Conservation (phyloP, 176 grass and related monocot genomes). For the Alloteropsis semialata region DNA sequence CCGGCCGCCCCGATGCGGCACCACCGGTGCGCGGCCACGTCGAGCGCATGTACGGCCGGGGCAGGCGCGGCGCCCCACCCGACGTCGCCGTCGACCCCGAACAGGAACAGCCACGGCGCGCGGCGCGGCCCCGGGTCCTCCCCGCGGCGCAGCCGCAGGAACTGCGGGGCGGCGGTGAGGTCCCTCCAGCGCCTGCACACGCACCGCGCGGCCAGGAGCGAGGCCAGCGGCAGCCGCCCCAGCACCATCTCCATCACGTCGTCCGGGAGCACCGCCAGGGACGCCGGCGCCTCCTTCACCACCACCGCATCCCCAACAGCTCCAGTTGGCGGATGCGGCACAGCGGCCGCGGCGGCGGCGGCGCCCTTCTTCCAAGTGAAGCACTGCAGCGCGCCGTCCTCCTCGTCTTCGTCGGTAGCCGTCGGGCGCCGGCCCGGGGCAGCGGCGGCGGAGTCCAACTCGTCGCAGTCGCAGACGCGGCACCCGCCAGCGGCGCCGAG, state of each 20-base stretch:
- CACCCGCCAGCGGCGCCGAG: conserved; percentile 60
- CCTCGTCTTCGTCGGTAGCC: conserved; percentile 7
- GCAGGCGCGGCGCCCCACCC: conserved; percentile 44
- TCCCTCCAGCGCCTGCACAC: conserved; percentile 84
- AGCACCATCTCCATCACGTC: conserved; percentile 88
- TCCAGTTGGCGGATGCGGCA: neutral
- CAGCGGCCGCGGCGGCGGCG: neutral
- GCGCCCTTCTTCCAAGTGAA: conserved; percentile 45
- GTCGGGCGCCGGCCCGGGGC: neutral
- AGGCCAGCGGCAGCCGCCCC: conserved; percentile 56
- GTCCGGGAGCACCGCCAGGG: conserved; percentile 54
- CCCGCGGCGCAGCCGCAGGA: conserved; percentile 51
- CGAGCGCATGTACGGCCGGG: conserved; percentile 65
- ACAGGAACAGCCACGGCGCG: conserved; percentile 75
- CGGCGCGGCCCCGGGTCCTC: neutral
- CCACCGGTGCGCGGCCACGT: conserved; percentile 62
- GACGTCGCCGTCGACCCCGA: conserved; percentile 48
- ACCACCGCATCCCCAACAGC: neutral
- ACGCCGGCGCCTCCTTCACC: neutral
- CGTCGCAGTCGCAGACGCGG: conserved; percentile 75
- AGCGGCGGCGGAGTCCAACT: conserved; percentile 37
- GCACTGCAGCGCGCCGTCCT: conserved; percentile 23
- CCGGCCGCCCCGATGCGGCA: conserved; percentile 32
- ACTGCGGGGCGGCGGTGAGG: conserved; percentile 59
- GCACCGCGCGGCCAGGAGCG: conserved; percentile 69